Evolutionary conservation across 352 stramenopile species (phyloP).

Genomic region (Phytopythium ostracodes): DNA sequence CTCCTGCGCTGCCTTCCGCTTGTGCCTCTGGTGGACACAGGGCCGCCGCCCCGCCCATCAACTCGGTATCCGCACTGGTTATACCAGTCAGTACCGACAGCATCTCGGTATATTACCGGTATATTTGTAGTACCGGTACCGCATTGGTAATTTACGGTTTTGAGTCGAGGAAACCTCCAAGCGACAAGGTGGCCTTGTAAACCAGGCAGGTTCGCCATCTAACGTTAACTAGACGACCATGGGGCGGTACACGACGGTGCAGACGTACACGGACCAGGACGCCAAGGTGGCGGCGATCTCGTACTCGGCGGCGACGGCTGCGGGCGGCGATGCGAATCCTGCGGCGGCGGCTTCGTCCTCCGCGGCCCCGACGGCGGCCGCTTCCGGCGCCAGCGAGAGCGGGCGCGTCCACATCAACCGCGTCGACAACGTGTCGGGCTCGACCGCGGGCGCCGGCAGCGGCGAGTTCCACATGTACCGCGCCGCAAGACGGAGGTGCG

Average conservation of each 20-base stretch:
- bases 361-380: background rate
- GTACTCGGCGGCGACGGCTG: slow-evolving; percentile 30
- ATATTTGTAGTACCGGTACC: too few species aligned
- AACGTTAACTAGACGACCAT: slow-evolving; percentile 12
- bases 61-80: background rate
- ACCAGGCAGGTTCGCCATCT: background rate
- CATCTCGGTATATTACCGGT: too few species aligned
- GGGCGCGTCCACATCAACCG: slow-evolving; percentile 52
- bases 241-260: slow-evolving; percentile 77
- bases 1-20: too few species aligned
- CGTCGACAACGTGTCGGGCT: slow-evolving; percentile 95
- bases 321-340: background rate
- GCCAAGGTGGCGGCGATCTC: slow-evolving; percentile 64
- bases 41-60: background rate
- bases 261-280: slow-evolving; percentile 84
- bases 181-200: background rate
- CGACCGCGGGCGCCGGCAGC: slow-evolving; percentile 90
- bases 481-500: slow-evolving; percentile 80
- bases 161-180: too few species aligned
- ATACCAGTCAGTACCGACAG: background rate
- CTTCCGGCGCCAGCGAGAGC: slow-evolving; percentile 10
- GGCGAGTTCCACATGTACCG: slow-evolving; percentile 98
- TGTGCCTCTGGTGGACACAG: background rate
- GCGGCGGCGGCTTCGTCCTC: background rate
- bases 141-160: too few species aligned